phyloP scores from a whole-genome alignment of 169 alveolate species.

The Plasmodium berghei region DNA sequence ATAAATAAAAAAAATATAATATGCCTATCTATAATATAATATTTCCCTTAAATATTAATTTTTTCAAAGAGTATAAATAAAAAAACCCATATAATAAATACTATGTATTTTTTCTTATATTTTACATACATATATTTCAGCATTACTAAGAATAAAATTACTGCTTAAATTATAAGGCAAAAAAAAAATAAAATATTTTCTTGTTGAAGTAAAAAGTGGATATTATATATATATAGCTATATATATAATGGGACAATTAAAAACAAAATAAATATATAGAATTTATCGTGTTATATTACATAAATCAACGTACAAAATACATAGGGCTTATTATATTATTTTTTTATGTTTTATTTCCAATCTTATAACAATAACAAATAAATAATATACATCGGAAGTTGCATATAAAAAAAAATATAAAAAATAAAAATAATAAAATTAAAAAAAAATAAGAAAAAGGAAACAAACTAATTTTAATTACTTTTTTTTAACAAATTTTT shows the following conservation, averaged over 20 bases:
- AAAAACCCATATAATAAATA: background rate
- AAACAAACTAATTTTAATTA: background rate
- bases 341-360: too few relatives aligned
- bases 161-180: background rate
- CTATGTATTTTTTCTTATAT: background rate
- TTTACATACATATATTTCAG: background rate
- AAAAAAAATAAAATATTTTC: background rate
- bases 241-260: background rate
- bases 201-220: slow-evolving; percentile 68
- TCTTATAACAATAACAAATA: too few relatives aligned
- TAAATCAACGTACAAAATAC: too few relatives aligned
- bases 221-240: background rate
- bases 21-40: background rate
- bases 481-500: background rate
- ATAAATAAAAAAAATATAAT: background rate
- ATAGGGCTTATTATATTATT: too few relatives aligned
- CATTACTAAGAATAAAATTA: background rate
- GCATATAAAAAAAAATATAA: too few relatives aligned
- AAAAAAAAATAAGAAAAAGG: background rate
- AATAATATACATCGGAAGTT: too few relatives aligned
- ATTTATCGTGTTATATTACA: background rate
- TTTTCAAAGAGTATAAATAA: background rate
- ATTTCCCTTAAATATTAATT: background rate
- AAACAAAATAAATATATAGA: slow-evolving; percentile 32
- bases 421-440: background rate